These are phyloP conservation scores for Candolleomyces aberdarensis DNA, from an alignment of 768 basidiomycete genomes.

Conservation along the genomic window DNA sequence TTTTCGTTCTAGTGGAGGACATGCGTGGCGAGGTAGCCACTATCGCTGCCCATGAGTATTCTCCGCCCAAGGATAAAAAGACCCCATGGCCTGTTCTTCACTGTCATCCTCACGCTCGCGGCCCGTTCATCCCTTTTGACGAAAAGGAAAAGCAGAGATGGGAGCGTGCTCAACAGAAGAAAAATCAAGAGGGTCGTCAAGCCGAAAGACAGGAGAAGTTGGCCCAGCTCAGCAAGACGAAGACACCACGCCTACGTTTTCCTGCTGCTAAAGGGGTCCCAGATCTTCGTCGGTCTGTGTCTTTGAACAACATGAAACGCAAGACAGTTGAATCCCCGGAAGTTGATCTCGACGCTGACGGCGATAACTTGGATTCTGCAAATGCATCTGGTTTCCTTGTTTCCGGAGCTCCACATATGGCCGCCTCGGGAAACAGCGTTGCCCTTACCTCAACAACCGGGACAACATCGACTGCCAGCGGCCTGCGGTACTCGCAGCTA, in stretches of 20 bases:
- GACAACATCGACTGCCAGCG: slow-evolving; percentile 68
- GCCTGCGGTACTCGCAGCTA: slow-evolving; percentile 44
- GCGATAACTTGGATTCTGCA: slow-evolving; percentile 46
- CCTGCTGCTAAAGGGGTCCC: slow-evolving; percentile 3
- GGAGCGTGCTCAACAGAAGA: slow-evolving; percentile 52
- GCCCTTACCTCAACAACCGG: slow-evolving; percentile 88
- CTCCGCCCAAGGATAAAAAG: slow-evolving; percentile 47
- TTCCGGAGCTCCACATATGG: slow-evolving; percentile 66
- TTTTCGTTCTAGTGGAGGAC: slow-evolving; percentile 92
- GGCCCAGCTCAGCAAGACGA: not conserved
- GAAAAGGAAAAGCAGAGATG: slow-evolving; percentile 68
- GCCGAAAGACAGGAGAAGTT: slow-evolving; percentile 2
- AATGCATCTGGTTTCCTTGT: slow-evolving; percentile 71
- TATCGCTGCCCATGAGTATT: slow-evolving; percentile 81
- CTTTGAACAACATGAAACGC: slow-evolving; percentile 63
- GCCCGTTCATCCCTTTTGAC: slow-evolving; percentile 75
- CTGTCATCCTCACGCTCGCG: slow-evolving; percentile 69
- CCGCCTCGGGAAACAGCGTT: slow-evolving; percentile 95
- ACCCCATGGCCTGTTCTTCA: slow-evolving; percentile 82
- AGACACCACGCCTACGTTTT: not conserved
- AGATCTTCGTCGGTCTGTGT: slow-evolving; percentile 71
- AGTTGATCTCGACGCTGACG: slow-evolving; percentile 41
- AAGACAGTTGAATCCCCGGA: slow-evolving; percentile 17
- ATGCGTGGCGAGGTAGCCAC: slow-evolving; percentile 80
- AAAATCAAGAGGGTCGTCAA: slow-evolving; percentile 31